Conservation (phyloP, 805 yeast species). For the Candida qinlingensis region DNA sequence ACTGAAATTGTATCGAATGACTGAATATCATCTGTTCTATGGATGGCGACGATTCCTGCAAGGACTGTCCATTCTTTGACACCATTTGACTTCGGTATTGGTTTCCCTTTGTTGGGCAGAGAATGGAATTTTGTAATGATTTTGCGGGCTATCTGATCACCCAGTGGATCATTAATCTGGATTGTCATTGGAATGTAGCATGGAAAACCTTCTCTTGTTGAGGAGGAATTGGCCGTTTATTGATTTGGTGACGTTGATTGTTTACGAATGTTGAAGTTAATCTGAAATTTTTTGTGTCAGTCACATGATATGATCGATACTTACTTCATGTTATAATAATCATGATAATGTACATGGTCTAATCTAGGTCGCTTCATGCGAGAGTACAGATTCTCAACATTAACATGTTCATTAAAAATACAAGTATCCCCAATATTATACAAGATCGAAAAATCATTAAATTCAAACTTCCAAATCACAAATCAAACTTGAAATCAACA, state of each 20-base stretch:
- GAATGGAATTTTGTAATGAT: not conserved
- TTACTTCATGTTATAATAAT: too few relatives aligned
- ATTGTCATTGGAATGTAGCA: not conserved
- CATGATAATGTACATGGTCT: too few relatives aligned
- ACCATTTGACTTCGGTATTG: constrained; percentile 56
- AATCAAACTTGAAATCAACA: constrained; percentile 36
- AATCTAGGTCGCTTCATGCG: too few relatives aligned
- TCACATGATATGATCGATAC: too few relatives aligned
- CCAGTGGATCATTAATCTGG: not conserved
- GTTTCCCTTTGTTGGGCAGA: constrained; percentile 46
- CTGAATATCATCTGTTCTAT: constrained; percentile 11
- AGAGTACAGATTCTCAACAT: too few relatives aligned
- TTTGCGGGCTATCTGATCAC: constrained; percentile 4
- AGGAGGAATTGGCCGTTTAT: too few relatives aligned
- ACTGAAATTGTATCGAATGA: constrained; percentile 38
- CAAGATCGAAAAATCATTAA: not conserved
- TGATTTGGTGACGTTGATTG: too few relatives aligned
- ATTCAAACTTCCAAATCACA: constrained; percentile 23
- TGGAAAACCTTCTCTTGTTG: too few relatives aligned
- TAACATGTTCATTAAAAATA: too few relatives aligned
- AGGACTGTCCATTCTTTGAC: constrained; percentile 77
- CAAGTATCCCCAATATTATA: too few relatives aligned
- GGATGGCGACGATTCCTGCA: constrained; percentile 59
- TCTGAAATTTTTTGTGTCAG: too few relatives aligned
- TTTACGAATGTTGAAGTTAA: too few relatives aligned